Percentiles rank a stretch among this genome's conserved stretches.
Conservation (phyloP, 495 filamentous ascomycete species). For the Collariella sp. region DNA sequence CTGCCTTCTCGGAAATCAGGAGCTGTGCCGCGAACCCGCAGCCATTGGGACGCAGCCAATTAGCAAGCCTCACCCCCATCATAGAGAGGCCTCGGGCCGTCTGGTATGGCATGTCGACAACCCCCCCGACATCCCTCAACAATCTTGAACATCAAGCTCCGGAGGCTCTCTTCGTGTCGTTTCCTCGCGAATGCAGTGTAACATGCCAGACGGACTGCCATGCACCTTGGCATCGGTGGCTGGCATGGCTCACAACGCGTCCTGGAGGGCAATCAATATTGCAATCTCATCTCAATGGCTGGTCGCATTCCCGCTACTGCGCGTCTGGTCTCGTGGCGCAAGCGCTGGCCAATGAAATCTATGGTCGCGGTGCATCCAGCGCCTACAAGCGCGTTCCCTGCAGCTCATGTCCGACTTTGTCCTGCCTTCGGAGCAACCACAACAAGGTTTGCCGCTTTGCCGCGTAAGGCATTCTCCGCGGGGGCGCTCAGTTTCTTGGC, state of each 20-base stretch:
- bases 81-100: no score
- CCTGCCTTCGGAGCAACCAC: neutral
- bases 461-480: neutral
- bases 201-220: neutral
- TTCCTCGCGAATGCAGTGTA: neutral
- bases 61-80: no score
- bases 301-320: constrained; percentile 11
- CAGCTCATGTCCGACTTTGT: constrained; percentile 9
- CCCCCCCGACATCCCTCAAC: no score
- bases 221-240: constrained; percentile 1
- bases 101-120: no score
- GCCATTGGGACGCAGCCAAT: neutral
- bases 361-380: constrained; percentile 8
- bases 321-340: constrained; percentile 17
- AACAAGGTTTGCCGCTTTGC: no score
- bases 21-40: constrained; percentile 10
- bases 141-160: neutral
- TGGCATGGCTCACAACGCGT: neutral
- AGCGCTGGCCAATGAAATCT: constrained; percentile 18
- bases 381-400: constrained; percentile 28
- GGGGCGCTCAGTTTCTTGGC: neutral
- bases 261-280: constrained; percentile 19
- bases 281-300: constrained; percentile 21
- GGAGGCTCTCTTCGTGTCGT: neutral
- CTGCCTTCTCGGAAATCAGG: neutral